Percentiles rank a stretch among this genome's conserved stretches.
Conservation (phyloP, 495 filamentous ascomycete genomes). For the Aspergillus ostianus region DNA sequence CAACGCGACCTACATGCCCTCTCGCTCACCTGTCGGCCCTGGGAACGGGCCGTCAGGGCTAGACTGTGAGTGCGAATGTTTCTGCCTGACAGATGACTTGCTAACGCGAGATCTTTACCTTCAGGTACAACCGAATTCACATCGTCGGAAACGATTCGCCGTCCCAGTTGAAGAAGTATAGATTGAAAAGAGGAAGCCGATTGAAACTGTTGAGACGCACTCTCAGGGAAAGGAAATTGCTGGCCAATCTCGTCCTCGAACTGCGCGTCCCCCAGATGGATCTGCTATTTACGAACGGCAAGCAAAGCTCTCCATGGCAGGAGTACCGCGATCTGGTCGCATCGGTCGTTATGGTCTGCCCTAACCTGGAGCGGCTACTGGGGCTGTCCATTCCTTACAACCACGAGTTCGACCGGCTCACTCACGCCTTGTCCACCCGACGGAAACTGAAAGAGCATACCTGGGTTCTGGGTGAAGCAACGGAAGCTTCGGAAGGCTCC, state of each 20-base stretch:
- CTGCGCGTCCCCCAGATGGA: conserved; percentile 67
- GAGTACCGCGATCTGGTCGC: conserved; percentile 71
- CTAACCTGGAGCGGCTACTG: conserved; percentile 73
- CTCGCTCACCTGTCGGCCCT: conserved; percentile 63
- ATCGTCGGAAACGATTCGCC: conserved; percentile 68
- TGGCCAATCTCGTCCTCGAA: conserved; percentile 71
- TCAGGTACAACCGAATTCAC: conserved; percentile 67
- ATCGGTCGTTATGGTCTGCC: conserved; percentile 82
- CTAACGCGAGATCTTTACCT: neutral
- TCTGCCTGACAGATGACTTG: neutral
- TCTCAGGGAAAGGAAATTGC: conserved; percentile 62
- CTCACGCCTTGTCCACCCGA: conserved; percentile 76
- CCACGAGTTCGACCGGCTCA: conserved; percentile 70
- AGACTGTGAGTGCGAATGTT: conserved; percentile 53
- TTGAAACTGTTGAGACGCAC: conserved; percentile 75
- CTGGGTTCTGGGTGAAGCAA: conserved; percentile 66
- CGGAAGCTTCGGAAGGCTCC: conserved; percentile 42
- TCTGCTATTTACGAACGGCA: conserved; percentile 48
- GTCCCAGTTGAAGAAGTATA: conserved; percentile 62
- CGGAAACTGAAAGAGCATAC: conserved; percentile 71
- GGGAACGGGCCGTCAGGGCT: conserved; percentile 63
- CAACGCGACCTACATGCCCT: conserved; percentile 71
- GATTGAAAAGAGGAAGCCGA: conserved; percentile 64
- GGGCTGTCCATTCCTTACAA: conserved; percentile 70
- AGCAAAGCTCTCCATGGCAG: conserved; percentile 46